Conservation (phyloP, 208 protist genomes). For the Wallacemonas collosoma region DNA sequence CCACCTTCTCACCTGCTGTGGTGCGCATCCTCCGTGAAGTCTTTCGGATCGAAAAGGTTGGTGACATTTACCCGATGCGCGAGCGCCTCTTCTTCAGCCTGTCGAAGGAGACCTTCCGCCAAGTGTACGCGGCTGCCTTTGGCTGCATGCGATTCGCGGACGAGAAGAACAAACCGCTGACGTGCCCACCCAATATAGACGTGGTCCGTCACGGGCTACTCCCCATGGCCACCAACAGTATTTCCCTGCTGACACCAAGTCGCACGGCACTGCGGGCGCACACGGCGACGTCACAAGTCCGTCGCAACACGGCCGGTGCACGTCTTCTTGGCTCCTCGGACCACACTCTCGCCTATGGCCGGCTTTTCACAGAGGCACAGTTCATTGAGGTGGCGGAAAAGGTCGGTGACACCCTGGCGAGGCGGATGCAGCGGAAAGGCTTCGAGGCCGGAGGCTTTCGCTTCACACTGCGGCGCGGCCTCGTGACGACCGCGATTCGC, state of each 20-base stretch:
- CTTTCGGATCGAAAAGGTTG: conserved; percentile 63
- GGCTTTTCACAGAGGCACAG: conserved; percentile 55
- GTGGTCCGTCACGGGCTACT: conserved; percentile 7
- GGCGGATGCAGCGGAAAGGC: conserved; percentile 29
- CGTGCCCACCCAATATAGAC: conserved; percentile 31
- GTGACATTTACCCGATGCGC: conserved; percentile 39
- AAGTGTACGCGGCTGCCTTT: conserved; percentile 43
- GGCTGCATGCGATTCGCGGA: conserved; percentile 54
- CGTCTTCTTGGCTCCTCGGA: background rate
- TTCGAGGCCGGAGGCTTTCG: conserved; percentile 27
- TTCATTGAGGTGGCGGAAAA: conserved; percentile 36
- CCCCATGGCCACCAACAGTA: conserved; percentile 37
- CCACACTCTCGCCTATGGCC: conserved; percentile 43
- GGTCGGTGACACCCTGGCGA: conserved; percentile 21
- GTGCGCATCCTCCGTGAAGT: conserved; percentile 48
- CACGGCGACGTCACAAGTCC: background rate
- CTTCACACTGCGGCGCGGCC: conserved; percentile 25
- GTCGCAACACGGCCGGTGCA: background rate
- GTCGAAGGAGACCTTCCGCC: conserved; percentile 38
- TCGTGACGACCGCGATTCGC: background rate
- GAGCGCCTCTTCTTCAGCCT: conserved; percentile 57
- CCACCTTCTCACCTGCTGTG: conserved; percentile 57
- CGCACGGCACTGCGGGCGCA: conserved; percentile 23
- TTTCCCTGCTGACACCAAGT: conserved; percentile 33
- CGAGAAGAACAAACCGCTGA: conserved; percentile 39